These are phyloP conservation scores for Aspergillus kassunensis DNA, from an alignment of 495 filamentous ascomycete species.

Conservation along the genomic window DNA sequence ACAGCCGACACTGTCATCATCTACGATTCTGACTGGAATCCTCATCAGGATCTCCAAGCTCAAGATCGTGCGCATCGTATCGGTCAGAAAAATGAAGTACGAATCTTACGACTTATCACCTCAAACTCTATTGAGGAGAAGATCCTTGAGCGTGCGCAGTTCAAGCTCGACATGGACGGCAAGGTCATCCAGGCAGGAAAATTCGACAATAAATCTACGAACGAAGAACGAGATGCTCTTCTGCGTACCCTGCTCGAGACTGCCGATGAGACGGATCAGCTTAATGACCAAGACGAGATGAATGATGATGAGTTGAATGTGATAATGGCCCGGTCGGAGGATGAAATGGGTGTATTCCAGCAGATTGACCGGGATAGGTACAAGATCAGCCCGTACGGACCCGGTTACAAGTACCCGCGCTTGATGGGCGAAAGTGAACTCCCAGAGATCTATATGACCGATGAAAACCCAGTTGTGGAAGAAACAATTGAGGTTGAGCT, in stretches of 20 bases:
- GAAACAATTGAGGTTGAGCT: conserved; percentile 65
- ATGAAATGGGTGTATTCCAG: conserved; percentile 66
- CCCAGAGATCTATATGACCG: conserved; percentile 86
- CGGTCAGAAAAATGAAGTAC: conserved; percentile 98
- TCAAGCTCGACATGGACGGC: conserved; percentile 98
- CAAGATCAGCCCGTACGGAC: conserved; percentile 64
- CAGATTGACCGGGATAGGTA: conserved; percentile 73
- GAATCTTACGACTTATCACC: conserved; percentile 90
- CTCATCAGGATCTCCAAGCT: conserved; percentile 97
- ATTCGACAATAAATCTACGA: conserved; percentile 98
- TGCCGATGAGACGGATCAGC: conserved; percentile 78
- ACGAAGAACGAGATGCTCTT: conserved; percentile 95
- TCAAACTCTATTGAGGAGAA: conserved; percentile 98
- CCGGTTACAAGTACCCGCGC: conserved; percentile 60
- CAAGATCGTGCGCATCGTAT: conserved; percentile 99
- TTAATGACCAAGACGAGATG: conserved; percentile 81
- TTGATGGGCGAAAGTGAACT: conserved; percentile 86
- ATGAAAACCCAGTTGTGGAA: conserved; percentile 78
- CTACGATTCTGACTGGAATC: conserved; percentile 99
- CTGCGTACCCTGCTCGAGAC: conserved; percentile 86
- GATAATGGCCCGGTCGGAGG: conserved; percentile 74
- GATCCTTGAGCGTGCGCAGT: conserved; percentile 94
- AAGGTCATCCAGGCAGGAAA: conserved; percentile 99
- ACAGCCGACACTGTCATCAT: conserved; percentile 99
- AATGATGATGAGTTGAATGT: conserved; percentile 96